A percentile compares a stretch with the other conserved stretches of the same genome.
Evolutionary conservation across 176 grass and related monocot species (phyloP).

Genomic region (Eleusine coracana): DNA sequence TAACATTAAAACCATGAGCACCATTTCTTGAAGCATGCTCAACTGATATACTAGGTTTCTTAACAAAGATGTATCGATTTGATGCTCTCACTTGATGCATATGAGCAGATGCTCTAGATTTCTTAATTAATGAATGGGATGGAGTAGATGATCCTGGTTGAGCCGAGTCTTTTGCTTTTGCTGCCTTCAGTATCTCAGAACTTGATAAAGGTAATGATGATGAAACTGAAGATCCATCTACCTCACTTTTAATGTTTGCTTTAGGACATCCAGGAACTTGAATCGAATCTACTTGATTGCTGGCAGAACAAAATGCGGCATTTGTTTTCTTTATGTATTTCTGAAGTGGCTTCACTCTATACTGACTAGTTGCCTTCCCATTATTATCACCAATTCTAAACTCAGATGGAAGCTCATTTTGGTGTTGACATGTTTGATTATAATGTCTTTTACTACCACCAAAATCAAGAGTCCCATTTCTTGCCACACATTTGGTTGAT

Average conservation of each 20-base stretch:
- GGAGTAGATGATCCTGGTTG: background rate
- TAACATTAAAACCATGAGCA: slow-evolving; percentile 12
- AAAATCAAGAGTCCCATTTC: slow-evolving; percentile 29
- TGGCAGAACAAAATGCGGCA: slow-evolving; percentile 1
- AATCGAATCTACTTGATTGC: background rate
- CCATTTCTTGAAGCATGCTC: slow-evolving; percentile 18
- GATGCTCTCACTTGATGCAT: slow-evolving; percentile 29
- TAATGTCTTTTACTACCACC: slow-evolving; percentile 11
- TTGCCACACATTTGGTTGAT: slow-evolving; percentile 8
- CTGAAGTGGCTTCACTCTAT: slow-evolving; percentile 45
- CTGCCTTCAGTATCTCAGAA: slow-evolving; percentile 3
- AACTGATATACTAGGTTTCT: slow-evolving; percentile 16
- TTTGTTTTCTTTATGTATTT: slow-evolving; percentile 48
- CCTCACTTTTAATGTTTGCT: background rate
- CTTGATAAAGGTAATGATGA: background rate
- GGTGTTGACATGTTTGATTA: slow-evolving; percentile 25
- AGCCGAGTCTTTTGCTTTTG: background rate
- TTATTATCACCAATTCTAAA: slow-evolving; percentile 45
- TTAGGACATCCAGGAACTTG: background rate
- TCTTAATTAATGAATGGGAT: slow-evolving; percentile 21
- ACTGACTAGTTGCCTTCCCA: slow-evolving; percentile 36
- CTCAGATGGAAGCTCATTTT: slow-evolving; percentile 26
- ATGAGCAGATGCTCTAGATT: slow-evolving; percentile 13
- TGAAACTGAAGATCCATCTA: slow-evolving; percentile 5
- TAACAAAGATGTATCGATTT: slow-evolving; percentile 21